These are phyloP conservation scores for Diaporthe vexans DNA, from an alignment of 2,329 filamentous ascomycete species.

Conservation along the genomic window DNA sequence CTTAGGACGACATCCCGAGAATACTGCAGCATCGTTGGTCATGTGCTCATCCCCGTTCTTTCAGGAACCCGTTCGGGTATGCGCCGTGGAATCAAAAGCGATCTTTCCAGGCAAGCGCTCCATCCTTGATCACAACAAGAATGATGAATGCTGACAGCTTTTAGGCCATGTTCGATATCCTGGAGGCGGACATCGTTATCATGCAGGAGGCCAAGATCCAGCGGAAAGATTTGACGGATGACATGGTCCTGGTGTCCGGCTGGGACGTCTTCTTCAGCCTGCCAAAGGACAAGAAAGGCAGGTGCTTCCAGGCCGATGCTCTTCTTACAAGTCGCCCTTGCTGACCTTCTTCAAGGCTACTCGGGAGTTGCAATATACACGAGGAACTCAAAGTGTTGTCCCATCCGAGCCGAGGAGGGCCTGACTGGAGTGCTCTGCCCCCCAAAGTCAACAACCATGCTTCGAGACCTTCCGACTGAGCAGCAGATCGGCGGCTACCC, in stretches of 20 bases:
- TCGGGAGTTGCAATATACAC: slow-evolving; percentile 97
- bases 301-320: neutral
- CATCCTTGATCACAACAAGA: neutral
- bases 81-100: slow-evolving; percentile 83
- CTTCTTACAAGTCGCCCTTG: too few species aligned
- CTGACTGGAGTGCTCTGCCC: slow-evolving; percentile 84
- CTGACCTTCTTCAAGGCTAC: slow-evolving; percentile 74
- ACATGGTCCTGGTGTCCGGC: slow-evolving; percentile 94
- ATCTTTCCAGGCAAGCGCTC: slow-evolving; percentile 72
- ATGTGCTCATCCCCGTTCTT: slow-evolving; percentile 6
- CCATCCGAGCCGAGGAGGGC: slow-evolving; percentile 94
- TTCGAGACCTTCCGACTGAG: slow-evolving; percentile 79
- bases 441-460: slow-evolving; percentile 78
- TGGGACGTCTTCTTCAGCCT: slow-evolving; percentile 98
- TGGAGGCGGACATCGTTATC: slow-evolving; percentile 92
- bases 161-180: slow-evolving; percentile 91
- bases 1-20: slow-evolving; percentile 19
- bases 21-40: neutral
- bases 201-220: slow-evolving; percentile 99
- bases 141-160: neutral
- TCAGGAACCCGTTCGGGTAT: slow-evolving; percentile 85
- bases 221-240: slow-evolving; percentile 89
- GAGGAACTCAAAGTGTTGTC: slow-evolving; percentile 85
- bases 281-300: slow-evolving; percentile 93
- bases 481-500: slow-evolving; percentile 93